Evolutionary conservation across 306 rosid species (phyloP), one percentile per base, ranked within the genome.

Genomic region (Vigna angularis): DNA sequence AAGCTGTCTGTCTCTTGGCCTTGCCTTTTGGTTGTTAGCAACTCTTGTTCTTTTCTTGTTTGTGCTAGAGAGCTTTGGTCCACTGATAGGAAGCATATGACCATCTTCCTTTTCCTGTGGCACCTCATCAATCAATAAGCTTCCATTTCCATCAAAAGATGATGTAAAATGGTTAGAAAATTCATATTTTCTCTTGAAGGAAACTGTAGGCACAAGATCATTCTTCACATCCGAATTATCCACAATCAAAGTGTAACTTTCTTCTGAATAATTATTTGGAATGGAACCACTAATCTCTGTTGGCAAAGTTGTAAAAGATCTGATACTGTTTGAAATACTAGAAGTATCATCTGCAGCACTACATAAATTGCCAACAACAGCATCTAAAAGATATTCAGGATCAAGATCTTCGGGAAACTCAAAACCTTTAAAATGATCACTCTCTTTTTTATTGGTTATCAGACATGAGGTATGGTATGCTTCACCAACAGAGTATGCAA

Each of bases 1-100:
- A 86, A 95, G 66, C 17, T 95, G 98, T 81, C 98, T 87, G 70
- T 95, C 98, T 87, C 97, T 87, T 11, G 98, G 98, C 79, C 93
- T 86, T 57, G 88, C 79, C 86, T 76, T 95, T 66, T 75, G 84
- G 38, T 45, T 72, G 38, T 72, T 83, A 34, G 85, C 82, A 36
- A 32, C 81, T 74, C 77, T 86, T n/a, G 48, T 78, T 77, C 78
- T 87, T 81, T 77, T 88, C 67, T 79, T 86, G 77, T 73, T 36
- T 11, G 49, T 32, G 70, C 87, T 81, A 11, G 85, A 73, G 30
- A 5, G 13, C 81, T 87, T 90, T 10, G 84, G 71, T 76, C 74
- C 90, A 59, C 76, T 79, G 55, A 52, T 73, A 51, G 77, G 76
- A 34, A 81, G 78, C 51, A 47, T 20, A 49, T 65, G 74, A 34